phyloP scores from a whole-genome alignment of 2,329 filamentous ascomycete species.

The Colletotrichum aenigma region DNA sequence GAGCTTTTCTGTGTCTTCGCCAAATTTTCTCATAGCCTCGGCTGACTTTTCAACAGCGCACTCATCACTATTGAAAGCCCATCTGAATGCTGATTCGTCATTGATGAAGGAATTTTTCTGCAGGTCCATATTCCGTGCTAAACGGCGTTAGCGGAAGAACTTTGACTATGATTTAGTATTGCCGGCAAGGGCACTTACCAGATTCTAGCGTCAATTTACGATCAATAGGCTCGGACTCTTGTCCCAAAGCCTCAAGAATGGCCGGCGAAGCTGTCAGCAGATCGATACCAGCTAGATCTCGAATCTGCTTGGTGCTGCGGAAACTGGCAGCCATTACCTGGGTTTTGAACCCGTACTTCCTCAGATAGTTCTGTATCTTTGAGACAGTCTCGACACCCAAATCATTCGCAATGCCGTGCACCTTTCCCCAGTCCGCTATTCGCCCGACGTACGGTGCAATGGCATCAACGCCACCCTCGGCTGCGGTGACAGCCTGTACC shows the following conservation, averaged over 20 bases:
- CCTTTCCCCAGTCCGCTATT: not conserved
- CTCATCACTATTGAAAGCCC: conserved; percentile 80
- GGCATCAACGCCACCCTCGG: not conserved
- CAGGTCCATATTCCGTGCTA: conserved; percentile 9
- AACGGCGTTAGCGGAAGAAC: not conserved
- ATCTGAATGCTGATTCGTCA: conserved; percentile 74
- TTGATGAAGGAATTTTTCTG: conserved; percentile 73
- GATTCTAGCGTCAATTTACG: not conserved
- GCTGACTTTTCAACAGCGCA: conserved; percentile 82
- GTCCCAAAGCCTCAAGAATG: not conserved
- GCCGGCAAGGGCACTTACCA: not conserved
- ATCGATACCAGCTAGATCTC: not conserved
- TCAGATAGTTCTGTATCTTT: not conserved
- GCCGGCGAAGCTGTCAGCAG: not conserved
- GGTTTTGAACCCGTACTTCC: not conserved
- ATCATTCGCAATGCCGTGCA: not conserved
- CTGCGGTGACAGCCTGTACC: not conserved
- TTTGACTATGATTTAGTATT: not conserved
- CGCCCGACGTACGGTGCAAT: not conserved
- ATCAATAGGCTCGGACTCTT: not conserved
- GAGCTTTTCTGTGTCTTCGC: conserved; percentile 74
- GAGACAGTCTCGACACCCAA: not conserved
- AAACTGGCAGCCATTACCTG: not conserved
- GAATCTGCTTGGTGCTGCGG: not conserved
- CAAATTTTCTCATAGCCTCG: conserved; percentile 81